Evolutionary conservation across 148 eudicot genomes (phyloP), one percentile per base, ranked within the genome.

Genomic region (Fagopyrum esculentum): DNA sequence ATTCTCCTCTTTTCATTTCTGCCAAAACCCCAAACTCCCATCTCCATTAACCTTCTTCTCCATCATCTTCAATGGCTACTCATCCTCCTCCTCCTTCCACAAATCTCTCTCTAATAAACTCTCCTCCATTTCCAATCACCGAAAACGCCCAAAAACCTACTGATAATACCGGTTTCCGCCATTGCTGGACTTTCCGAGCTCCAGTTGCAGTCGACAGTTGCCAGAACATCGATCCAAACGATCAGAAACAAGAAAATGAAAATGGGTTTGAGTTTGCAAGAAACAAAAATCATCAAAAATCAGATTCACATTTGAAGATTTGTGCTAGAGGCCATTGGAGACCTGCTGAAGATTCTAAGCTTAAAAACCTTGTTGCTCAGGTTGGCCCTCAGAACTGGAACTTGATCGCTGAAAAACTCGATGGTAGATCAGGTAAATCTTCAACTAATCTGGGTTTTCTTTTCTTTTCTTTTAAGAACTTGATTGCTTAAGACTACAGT

Each of bases 331-430:
- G 92, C 6, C 90, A 90, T 83, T 90, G 92, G 92, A 85, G 89
- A 72, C 89, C 92, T 5, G 85, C 84, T 74, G 95, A 90, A 80
- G 95, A 90, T 72, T 82, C 84, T 9, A 84, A 81, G 80, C 92
- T 90, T n/a, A 88, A 80, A 78, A 84, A 88, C 2, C 89, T 90
- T 51, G 92, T 90, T 46, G 47, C 81, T 16, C 84, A 81, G 22
- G 84, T 75, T 77, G 95, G 95, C 51, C 95, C 92, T 73, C 95
- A 88, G 17, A 90, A 90, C 66, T 90, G 95, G 92, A 90, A 88
- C 79, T 75, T 90, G 75, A 90, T 90, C 77, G 91, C 95, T 45
- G 82, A 86, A 6, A 85, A 85, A 35, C 88, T 88, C 49, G 69
- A 77, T 44, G 90, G 87, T 17, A 83, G 95, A 90, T 90, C 95